Conservation (phyloP, 495 filamentous ascomycete species). For the Penicillium manginii region DNA sequence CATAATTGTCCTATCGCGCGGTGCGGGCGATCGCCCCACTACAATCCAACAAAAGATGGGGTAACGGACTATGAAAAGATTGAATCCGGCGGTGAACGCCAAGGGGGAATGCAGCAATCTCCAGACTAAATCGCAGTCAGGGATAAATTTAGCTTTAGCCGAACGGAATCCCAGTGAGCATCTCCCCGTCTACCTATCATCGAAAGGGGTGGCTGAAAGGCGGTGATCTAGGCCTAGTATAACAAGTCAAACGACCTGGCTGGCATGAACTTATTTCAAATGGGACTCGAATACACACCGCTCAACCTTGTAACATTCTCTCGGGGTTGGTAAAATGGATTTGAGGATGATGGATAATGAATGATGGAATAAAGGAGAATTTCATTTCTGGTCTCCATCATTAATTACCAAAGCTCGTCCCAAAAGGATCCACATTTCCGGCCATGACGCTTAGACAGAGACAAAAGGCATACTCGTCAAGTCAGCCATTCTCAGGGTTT, state of each 20-base stretch:
- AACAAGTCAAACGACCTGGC: not conserved
- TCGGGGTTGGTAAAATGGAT: not conserved
- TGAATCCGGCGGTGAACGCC: not conserved
- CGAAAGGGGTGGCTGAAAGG: not conserved
- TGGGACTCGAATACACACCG: not conserved
- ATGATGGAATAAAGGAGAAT: not conserved
- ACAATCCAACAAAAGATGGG: not conserved
- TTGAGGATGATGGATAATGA: not conserved
- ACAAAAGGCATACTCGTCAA: not conserved
- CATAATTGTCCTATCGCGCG: no score
- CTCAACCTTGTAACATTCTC: not conserved
- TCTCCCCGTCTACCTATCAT: not conserved
- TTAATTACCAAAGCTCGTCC: not conserved
- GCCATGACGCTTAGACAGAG: conserved; percentile 6
- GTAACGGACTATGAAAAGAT: not conserved
- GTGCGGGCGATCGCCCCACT: not conserved
- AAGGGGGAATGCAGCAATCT: not conserved
- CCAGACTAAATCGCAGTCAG: not conserved
- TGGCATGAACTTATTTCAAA: not conserved
- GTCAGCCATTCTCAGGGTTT: not conserved
- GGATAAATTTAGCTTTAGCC: not conserved
- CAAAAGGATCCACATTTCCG: not conserved
- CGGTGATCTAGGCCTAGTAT: not conserved
- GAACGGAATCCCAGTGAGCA: not conserved
- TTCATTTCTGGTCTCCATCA: not conserved